Base-by-base conservation (phyloP, 1,139 yeast genomes). In the Yamadazyma diospyri region DNA sequence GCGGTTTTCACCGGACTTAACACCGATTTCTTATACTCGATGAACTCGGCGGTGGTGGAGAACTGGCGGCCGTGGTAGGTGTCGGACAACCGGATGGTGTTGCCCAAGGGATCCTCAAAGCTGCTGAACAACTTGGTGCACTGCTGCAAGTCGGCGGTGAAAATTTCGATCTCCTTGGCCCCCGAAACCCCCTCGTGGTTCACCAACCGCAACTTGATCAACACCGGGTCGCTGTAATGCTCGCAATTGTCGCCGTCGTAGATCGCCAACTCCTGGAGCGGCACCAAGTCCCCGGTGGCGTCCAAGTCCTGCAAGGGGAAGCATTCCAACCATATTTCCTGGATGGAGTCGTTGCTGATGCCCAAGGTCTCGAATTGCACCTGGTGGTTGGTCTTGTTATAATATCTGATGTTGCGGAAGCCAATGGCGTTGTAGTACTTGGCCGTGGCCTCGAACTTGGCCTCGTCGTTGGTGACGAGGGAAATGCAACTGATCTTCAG, bases 321-420 rank as follows among this genome's bases (percentile, higher is more conserved):
- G 16, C 78, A 63, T 48, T 81, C 84, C 30, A 82, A 52, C 92
- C 94, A 83, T 27, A 76, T 58, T 55, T 83, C 94, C 43, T 68
- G 70, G 33, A 78, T 49, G 1, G 88, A 81, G 43, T 80, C 85
- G 38, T 65, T 67, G 14, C 86, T 73, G 27, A 82, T 64, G 4
- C 89, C 89, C 30, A 59, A 46, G 52, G 48, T 37, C 48, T 55
- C 34, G 59, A 57, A 39, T 55, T 57, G 42, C 43, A 47, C 23
- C 51, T 47, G 16, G 53, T 61, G 30, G 53, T 56, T 24, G 59
- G 47, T 51, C 73, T 79, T 39, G 72, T 61, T 41, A 55, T 64
- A 78, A 43, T 63, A 70, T 46, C 77, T 77, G 34, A 78, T 69
- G 25, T 77, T 61, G 25, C 72, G 60, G 51, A 81, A 81, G 17